phyloP scores from a whole-genome alignment of 768 basidiomycete genomes.

The Mycena vitilis region DNA sequence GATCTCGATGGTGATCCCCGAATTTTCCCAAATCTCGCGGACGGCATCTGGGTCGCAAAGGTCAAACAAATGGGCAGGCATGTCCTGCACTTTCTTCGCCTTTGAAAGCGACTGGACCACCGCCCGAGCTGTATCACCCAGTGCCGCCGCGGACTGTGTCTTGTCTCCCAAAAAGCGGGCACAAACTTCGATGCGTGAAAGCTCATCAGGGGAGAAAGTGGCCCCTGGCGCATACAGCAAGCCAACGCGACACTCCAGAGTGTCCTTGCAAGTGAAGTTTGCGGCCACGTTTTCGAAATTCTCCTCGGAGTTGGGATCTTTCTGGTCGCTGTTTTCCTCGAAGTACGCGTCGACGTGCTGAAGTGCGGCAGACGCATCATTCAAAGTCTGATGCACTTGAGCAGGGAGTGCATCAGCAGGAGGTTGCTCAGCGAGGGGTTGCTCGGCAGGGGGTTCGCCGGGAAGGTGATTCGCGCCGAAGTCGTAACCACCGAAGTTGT shows the following conservation, averaged over 20 bases:
- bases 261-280: conserved; percentile 5
- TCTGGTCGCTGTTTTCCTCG: conserved; percentile 6
- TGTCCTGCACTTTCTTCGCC: conserved; percentile 3
- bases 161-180: conserved; percentile 6
- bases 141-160: not conserved
- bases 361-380: not conserved
- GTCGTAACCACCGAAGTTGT: not conserved
- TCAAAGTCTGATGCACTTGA: conserved; percentile 3
- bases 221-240: not conserved
- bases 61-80: conserved; percentile 7
- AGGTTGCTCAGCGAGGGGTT: not conserved
- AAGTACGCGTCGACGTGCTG: conserved; percentile 15
- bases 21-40: not conserved
- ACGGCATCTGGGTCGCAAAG: conserved; percentile 1
- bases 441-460: conserved; percentile 2
- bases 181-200: not conserved
- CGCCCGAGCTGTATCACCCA: conserved; percentile 7
- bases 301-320: not conserved
- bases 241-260: conserved; percentile 9
- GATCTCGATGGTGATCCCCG: conserved; percentile 4
- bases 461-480: not conserved
- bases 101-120: not conserved
- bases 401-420: conserved; percentile 9
- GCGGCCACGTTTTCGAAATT: not conserved
- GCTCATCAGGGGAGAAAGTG: not conserved